Conservation (phyloP, 2,329 filamentous ascomycete genomes). For the Dactylellina sp. region DNA sequence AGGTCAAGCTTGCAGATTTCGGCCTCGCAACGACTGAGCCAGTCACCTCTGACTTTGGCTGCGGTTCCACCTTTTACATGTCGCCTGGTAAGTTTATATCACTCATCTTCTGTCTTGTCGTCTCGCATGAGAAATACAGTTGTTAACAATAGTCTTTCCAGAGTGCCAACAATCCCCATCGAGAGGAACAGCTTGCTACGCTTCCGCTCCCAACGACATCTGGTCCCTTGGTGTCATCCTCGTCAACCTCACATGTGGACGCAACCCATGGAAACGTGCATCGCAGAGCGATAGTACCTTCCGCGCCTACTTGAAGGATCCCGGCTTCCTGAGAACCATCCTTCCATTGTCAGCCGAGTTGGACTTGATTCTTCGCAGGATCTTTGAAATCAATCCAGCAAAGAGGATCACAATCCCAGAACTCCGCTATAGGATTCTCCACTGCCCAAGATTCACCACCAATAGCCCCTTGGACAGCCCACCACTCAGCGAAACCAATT, state of each 20-base stretch:
- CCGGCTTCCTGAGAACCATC: slow-evolving; percentile 90
- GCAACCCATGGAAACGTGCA: slow-evolving; percentile 98
- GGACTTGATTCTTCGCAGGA: slow-evolving; percentile 84
- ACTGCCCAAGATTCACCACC: slow-evolving; percentile 79
- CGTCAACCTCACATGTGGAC: slow-evolving; percentile 95
- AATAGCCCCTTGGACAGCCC: slow-evolving; percentile 61
- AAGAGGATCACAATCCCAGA: slow-evolving; percentile 84
- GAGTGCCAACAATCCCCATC: slow-evolving; percentile 87
- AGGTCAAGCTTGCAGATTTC: slow-evolving; percentile 96
- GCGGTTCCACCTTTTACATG: slow-evolving; percentile 99
- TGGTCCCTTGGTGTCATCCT: slow-evolving; percentile 99
- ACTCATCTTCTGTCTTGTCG: slow-evolving; percentile 49
- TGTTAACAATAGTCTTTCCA: slow-evolving; percentile 64
- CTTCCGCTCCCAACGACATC: slow-evolving; percentile 93
- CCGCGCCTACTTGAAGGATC: slow-evolving; percentile 85
- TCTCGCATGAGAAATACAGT: slow-evolving; percentile 1
- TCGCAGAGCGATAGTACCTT: slow-evolving; percentile 95
- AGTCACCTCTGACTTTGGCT: slow-evolving; percentile 92
- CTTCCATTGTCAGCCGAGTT: slow-evolving; percentile 89
- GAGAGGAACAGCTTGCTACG: slow-evolving; percentile 80
- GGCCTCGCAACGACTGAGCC: slow-evolving; percentile 88
- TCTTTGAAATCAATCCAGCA: slow-evolving; percentile 87
- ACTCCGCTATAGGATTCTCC: slow-evolving; percentile 79
- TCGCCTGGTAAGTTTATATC: slow-evolving; percentile 82
- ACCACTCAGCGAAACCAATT: slow-evolving; percentile 58